Base-by-base conservation (phyloP, 1,284 basidiomycete species). In the Apiotrichum porosum region DNA sequence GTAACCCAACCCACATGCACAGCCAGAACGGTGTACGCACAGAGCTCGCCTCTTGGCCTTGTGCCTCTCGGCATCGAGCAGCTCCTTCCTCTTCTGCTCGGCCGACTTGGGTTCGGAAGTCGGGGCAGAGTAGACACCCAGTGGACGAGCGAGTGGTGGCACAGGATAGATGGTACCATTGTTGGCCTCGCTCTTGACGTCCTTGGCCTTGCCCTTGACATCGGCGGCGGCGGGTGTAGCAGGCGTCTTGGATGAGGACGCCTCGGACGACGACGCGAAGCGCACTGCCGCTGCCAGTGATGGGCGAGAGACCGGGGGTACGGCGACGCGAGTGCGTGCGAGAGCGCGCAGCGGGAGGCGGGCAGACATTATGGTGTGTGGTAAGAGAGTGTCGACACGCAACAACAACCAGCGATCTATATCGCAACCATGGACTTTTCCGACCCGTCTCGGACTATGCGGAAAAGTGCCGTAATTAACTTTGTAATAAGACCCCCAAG, bases 11-110 rank as follows among this genome's bases (percentile, higher is more conserved):
- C n/a, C n/a, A n/a, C n/a, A n/a, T n/a, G n/a, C n/a, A n/a, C n/a
- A n/a, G n/a, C n/a, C n/a, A n/a, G n/a, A n/a, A n/a, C n/a, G n/a
- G n/a, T n/a, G n/a, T 18, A 56, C 63, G 51, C 63, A 93, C 89
- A 94, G 64, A 66, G 86, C 84, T 60, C 81, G 78, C 43, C 88
- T 76, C 64, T 90, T 84, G 34, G 81, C 80, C 59, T 85, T 77
- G 38, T 83, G 78, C 36, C 80, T 79, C 36, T 88, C 83, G 58
- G 81, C 78, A 63, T 91, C 82, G 64, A 91, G 73, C 47, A 88
- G 73, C 37, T 86, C 83, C 44, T 83, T 81, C 52, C 81, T 79
- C 52, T 76, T 80, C 51, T 92, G 80, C n/a, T 78, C 74, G 77
- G 83, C 81, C 24, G 83, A 80, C 65, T 80, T 82, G 18, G 69